A percentile compares a stretch with the other conserved stretches of the same genome.
Evolutionary conservation across 2,329 filamentous ascomycete species (phyloP).

Genomic region (Trichoderma sp.): DNA sequence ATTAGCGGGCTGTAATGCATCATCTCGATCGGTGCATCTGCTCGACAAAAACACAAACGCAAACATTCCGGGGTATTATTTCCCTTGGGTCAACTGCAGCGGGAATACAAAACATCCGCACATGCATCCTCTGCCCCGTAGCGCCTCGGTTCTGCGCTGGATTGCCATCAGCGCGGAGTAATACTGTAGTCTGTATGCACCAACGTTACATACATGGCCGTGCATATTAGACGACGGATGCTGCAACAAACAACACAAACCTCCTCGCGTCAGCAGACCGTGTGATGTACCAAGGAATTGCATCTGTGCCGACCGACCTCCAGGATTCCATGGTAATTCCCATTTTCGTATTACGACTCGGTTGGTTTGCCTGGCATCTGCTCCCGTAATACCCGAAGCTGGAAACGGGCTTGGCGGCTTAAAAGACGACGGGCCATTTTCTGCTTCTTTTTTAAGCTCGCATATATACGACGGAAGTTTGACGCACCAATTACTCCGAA

Average conservation of each 20-base stretch:
- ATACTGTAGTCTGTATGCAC: neutral
- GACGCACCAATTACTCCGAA: neutral
- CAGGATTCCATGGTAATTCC: neutral
- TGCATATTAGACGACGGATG: neutral
- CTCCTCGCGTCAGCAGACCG: neutral
- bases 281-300: neutral
- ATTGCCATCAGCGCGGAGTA: neutral
- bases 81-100: neutral
- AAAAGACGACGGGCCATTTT: slow-evolving; percentile 14
- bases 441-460: neutral
- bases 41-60: neutral
- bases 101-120: neutral
- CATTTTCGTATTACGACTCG: neutral
- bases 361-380: neutral
- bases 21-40: slow-evolving; percentile 5
- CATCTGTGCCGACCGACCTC: neutral
- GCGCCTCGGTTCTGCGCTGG: neutral
- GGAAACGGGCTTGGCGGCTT: neutral
- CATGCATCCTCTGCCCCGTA: neutral
- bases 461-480: slow-evolving; percentile 16
- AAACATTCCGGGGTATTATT: neutral
- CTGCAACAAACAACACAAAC: neutral
- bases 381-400: slow-evolving; percentile 3
- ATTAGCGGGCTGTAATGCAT: slow-evolving; percentile 9
- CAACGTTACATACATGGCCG: too few relatives aligned